Conservation (phyloP, 1,284 basidiomycete species). For the Pascua guehoae region DNA sequence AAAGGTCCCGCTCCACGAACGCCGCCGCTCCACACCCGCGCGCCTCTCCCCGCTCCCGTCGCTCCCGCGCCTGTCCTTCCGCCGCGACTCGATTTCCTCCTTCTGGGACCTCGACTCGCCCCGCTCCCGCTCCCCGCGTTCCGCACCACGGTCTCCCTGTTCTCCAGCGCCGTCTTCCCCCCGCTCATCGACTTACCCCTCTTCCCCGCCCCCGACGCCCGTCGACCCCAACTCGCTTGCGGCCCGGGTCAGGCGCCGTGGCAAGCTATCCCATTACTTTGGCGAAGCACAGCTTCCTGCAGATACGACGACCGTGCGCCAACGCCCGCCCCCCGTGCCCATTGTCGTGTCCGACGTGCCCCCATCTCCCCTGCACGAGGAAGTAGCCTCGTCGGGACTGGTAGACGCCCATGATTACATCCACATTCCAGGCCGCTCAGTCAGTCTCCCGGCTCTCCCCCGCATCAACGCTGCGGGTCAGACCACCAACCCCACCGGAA, state of each 20-base stretch:
- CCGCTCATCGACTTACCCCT: neutral
- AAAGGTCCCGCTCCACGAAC: neutral
- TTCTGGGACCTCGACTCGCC: neutral
- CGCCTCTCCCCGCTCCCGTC: neutral
- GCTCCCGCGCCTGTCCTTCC: neutral
- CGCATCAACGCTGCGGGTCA: no score
- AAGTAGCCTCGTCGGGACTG: neutral
- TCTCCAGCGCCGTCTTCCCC: neutral
- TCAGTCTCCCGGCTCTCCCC: no score
- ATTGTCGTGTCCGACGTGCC: neutral
- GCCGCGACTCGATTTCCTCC: neutral
- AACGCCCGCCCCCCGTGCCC: neutral
- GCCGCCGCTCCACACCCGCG: neutral
- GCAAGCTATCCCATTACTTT: constrained; percentile 33
- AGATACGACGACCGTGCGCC: neutral
- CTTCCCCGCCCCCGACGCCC: neutral
- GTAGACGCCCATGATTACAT: no score
- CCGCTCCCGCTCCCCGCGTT: neutral
- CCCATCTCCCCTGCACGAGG: neutral
- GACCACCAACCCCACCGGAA: neutral
- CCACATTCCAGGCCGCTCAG: no score
- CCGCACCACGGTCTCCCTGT: neutral
- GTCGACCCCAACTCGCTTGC: neutral
- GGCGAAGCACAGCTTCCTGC: constrained; percentile 18
- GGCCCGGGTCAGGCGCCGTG: constrained; percentile 5